Percentiles rank a stretch among this genome's conserved stretches.
Evolutionary conservation across 352 stramenopile genomes (phyloP).

Genomic region (Albugo candida): DNA sequence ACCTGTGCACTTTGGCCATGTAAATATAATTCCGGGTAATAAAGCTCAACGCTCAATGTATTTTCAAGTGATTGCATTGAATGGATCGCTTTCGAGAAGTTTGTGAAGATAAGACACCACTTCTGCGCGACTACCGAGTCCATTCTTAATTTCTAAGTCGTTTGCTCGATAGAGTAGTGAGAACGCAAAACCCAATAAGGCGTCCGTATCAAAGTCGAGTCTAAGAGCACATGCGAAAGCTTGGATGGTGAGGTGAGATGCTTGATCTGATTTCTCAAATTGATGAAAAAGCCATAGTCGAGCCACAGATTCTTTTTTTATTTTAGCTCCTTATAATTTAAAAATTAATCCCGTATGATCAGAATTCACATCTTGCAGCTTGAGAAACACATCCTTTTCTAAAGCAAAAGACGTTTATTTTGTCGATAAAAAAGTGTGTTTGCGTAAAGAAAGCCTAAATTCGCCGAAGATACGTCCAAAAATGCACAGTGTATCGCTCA

Average conservation of each 20-base stretch:
- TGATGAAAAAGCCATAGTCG: constrained; percentile 61
- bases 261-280: constrained; percentile 13
- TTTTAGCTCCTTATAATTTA: too few relatives aligned
- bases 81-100: constrained; percentile 54
- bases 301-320: too few relatives aligned
- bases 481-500: constrained; percentile 40
- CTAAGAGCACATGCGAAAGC: constrained; percentile 64
- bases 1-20: constrained; percentile 18
- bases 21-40: constrained; percentile 28
- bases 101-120: constrained; percentile 54
- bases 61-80: constrained; percentile 35
- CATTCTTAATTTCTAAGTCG: background rate
- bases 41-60: constrained; percentile 33
- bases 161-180: constrained; percentile 11
- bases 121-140: background rate
- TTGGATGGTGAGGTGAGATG: constrained; percentile 34
- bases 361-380: constrained; percentile 60
- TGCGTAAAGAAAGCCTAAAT: constrained; percentile 64
- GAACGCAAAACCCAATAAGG: constrained; percentile 37
- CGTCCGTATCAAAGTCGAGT: constrained; percentile 49
- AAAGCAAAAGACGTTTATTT: constrained; percentile 13
- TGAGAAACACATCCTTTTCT: constrained; percentile 58
- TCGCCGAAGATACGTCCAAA: constrained; percentile 53
- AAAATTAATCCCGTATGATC: constrained; percentile 60
- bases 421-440: constrained; percentile 16